These are phyloP conservation scores for Biancaea sappan DNA, from an alignment of 306 rosid species.

Conservation along the genomic window DNA sequence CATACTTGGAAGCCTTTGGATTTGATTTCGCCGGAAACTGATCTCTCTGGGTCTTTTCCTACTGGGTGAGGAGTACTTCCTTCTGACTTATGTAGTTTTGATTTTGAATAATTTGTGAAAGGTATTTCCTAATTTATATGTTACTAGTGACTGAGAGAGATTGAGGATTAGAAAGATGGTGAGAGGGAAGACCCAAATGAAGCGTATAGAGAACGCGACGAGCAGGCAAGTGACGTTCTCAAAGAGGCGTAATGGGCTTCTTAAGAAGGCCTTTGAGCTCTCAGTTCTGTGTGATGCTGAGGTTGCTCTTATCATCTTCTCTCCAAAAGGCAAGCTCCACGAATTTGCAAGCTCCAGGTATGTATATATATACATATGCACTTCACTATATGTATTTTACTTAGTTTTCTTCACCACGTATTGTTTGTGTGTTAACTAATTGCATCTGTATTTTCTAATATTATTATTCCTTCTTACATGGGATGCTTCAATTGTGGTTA, in stretches of 20 bases:
- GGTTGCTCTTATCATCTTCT: conserved; percentile 49
- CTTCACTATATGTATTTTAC: too few species aligned
- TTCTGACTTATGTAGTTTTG: conserved; percentile 12
- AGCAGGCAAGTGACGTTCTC: conserved; percentile 85
- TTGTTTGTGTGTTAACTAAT: too few species aligned
- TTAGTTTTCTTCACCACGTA: too few species aligned
- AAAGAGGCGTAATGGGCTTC: conserved; percentile 73
- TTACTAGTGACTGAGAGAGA: not conserved
- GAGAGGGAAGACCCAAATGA: conserved; percentile 79
- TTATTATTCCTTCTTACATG: not conserved
- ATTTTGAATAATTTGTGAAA: not conserved
- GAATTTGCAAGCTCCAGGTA: conserved; percentile 50
- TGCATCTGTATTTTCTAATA: not conserved
- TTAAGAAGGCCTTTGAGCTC: conserved; percentile 90
- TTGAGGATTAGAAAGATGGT: conserved; percentile 75
- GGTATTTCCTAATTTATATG: not conserved
- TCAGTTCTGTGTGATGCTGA: conserved; percentile 78
- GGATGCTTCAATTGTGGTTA: too few species aligned
- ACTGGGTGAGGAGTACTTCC: too few species aligned
- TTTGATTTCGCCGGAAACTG: too few species aligned
- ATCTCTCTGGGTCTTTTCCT: too few species aligned
- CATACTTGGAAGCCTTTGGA: too few species aligned
- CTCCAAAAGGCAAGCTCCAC: conserved; percentile 49
- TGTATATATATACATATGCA: too few species aligned
- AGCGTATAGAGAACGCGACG: conserved; percentile 74